Evolutionary conservation across 139 green algal genomes (phyloP).

Genomic region (Chlamydomonas eustigma): DNA sequence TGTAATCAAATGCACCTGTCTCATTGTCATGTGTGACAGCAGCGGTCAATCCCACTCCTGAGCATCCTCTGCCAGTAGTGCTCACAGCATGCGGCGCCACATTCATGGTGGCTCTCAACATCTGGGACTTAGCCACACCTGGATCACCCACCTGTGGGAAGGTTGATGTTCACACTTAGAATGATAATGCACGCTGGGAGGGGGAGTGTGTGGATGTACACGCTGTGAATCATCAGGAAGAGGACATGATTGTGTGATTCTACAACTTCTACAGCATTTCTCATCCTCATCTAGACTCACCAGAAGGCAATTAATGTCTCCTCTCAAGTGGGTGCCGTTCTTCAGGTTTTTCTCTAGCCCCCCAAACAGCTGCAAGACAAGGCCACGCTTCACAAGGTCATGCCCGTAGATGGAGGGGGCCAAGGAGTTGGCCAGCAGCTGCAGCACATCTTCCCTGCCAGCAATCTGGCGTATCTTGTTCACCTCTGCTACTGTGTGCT

Average conservation of each 20-base stretch:
- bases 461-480: constrained; percentile 31
- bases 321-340: constrained; percentile 86
- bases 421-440: constrained; percentile 77
- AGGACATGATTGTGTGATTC: no score
- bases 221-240: no score
- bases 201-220: no score
- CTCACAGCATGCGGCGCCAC: constrained; percentile 86
- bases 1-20: constrained; percentile 34
- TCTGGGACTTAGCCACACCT: constrained; percentile 94
- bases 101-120: constrained; percentile 94
- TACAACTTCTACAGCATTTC: not conserved
- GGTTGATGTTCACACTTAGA: no score
- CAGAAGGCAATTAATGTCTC: constrained; percentile 98
- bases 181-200: no score
- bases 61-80: constrained; percentile 94
- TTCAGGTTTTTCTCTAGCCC: constrained; percentile 59
- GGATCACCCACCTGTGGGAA: constrained; percentile 64
- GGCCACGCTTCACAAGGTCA: constrained; percentile 78
- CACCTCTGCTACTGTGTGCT: constrained; percentile 31
- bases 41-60: constrained; percentile 94
- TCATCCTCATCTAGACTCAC: constrained; percentile 51
- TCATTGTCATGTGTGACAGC: constrained; percentile 86
- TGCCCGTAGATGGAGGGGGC: constrained; percentile 97
- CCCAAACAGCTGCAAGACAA: constrained; percentile 64
- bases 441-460: constrained; percentile 53